Percentiles rank a stretch among this genome's conserved stretches.
phyloP scores from a whole-genome alignment of 768 basidiomycete genomes.

The Psilocybe cyanescens region DNA sequence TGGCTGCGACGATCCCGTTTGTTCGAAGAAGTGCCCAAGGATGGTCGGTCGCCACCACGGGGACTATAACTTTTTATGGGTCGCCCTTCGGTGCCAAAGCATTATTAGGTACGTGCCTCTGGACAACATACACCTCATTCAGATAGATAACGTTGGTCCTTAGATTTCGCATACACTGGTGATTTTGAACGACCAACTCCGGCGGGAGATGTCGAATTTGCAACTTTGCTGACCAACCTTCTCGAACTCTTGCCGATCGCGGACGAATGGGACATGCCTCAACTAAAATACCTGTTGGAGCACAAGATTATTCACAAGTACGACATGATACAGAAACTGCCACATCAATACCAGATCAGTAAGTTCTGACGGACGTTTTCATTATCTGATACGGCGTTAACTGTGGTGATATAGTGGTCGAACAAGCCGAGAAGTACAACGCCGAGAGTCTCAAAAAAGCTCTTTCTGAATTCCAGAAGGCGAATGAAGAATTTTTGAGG shows the following conservation, averaged over 20 bases:
- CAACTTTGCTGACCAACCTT: slow-evolving; percentile 3
- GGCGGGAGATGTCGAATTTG: background rate
- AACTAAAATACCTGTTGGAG: slow-evolving; percentile 14
- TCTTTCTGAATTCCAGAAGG: background rate
- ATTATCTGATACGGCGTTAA: background rate
- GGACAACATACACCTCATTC: background rate
- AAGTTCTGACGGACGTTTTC: background rate
- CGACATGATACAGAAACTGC: slow-evolving; percentile 17
- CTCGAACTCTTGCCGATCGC: slow-evolving; percentile 17
- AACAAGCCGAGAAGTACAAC: background rate
- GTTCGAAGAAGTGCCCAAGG: slow-evolving; percentile 30
- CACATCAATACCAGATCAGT: slow-evolving; percentile 4
- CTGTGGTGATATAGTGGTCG: background rate
- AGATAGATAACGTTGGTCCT: background rate
- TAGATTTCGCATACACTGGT: slow-evolving; percentile 36
- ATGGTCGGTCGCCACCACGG: slow-evolving; percentile 11
- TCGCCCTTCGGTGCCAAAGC: slow-evolving; percentile 23
- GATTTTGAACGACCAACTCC: slow-evolving; percentile 11
- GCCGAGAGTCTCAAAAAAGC: slow-evolving; percentile 5
- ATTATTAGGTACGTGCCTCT: slow-evolving; percentile 28
- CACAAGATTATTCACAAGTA: slow-evolving; percentile 14
- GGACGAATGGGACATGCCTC: slow-evolving; percentile 18
- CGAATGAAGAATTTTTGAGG: background rate
- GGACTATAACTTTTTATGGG: slow-evolving; percentile 16
- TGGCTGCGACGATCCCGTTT: slow-evolving; percentile 24